Percentiles rank a stretch among this genome's conserved stretches.
Evolutionary conservation across 345 rosid genomes (phyloP).

Genomic region (Acer campestre): DNA sequence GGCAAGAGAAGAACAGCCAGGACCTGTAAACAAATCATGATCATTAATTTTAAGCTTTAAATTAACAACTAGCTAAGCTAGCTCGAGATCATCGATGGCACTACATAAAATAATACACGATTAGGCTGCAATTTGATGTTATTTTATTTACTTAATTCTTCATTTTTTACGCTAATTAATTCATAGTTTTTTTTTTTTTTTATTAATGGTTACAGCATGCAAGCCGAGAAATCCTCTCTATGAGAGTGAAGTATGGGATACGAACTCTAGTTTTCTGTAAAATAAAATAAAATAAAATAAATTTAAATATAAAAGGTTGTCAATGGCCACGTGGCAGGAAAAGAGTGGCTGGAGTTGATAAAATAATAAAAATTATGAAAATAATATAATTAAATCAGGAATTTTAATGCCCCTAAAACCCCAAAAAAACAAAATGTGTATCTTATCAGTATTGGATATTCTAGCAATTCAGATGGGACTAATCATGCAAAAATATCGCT

Average conservation of each 20-base stretch:
- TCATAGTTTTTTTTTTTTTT: not conserved
- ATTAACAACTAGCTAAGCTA: not conserved
- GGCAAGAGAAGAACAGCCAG: constrained; percentile 63
- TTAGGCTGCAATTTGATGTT: not conserved
- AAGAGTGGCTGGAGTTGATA: not conserved
- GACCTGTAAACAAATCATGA: constrained; percentile 43
- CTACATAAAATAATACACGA: not conserved
- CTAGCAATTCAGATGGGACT: not conserved
- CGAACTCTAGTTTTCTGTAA: not conserved
- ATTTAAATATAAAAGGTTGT: too few species aligned
- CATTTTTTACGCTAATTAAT: not conserved
- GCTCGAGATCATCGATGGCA: not conserved
- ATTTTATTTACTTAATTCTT: not conserved
- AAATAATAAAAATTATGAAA: not conserved
- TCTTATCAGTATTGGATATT: not conserved
- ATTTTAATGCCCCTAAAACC: not conserved
- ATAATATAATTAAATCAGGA: not conserved
- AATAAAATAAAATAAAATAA: too few species aligned
- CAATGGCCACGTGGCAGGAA: not conserved
- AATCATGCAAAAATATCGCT: not conserved
- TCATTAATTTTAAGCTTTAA: not conserved
- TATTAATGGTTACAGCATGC: constrained; percentile 7
- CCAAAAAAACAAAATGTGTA: not conserved
- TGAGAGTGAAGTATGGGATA: constrained; percentile 25
- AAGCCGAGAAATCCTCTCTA: constrained; percentile 38